Evolutionary conservation across 805 yeast species (phyloP).

Genomic region (Torulaspora delbrueckii): DNA sequence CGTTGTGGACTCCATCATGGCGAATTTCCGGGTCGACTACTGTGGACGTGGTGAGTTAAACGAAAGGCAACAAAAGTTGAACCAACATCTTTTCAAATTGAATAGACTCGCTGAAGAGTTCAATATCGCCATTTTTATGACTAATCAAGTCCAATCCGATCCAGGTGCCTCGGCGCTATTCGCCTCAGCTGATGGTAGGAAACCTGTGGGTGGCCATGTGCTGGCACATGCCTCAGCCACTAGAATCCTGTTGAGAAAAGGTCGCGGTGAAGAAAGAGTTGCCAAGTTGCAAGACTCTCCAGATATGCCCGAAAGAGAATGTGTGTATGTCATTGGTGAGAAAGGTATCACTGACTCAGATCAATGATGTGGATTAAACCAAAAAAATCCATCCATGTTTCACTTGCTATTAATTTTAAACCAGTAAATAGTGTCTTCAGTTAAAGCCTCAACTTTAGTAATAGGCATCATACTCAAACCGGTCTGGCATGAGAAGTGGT

Average conservation of each 20-base stretch:
- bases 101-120: conserved; percentile 69
- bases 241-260: conserved; percentile 65
- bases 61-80: conserved; percentile 69
- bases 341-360: conserved; percentile 58
- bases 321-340: conserved; percentile 65
- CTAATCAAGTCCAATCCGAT: conserved; percentile 77
- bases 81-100: conserved; percentile 49
- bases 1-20: conserved; percentile 71
- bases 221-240: conserved; percentile 80
- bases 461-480: conserved; percentile 49
- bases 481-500: conserved; percentile 84
- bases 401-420: neutral
- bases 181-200: conserved; percentile 78
- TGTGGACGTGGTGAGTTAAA: conserved; percentile 73
- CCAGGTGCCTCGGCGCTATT: conserved; percentile 77
- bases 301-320: conserved; percentile 75
- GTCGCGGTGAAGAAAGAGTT: conserved; percentile 74
- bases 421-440: neutral
- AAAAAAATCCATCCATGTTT: neutral
- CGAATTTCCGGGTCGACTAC: conserved; percentile 72
- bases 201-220: conserved; percentile 81
- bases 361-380: conserved; percentile 15
- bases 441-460: conserved; percentile 7
- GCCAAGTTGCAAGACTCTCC: conserved; percentile 79
- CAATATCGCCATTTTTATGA: conserved; percentile 69